A percentile compares a stretch with the other conserved stretches of the same genome.
phyloP scores from a whole-genome alignment of 2,329 filamentous ascomycete genomes.

The Calonectria montana region DNA sequence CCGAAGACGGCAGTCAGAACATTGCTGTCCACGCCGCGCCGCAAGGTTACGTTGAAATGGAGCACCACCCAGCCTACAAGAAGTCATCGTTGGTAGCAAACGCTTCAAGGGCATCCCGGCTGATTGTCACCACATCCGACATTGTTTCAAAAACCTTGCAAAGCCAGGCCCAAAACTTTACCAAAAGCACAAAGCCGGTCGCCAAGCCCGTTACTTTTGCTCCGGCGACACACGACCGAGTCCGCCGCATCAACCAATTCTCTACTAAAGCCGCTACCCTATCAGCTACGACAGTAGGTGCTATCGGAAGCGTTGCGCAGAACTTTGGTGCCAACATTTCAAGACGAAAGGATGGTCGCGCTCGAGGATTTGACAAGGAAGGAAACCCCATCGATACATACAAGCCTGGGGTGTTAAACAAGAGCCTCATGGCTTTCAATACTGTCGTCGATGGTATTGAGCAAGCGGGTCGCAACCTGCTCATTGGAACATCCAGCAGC shows the following conservation, averaged over 20 bases:
- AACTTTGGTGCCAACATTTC: slow-evolving; percentile 83
- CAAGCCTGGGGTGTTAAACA: slow-evolving; percentile 94
- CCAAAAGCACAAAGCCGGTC: slow-evolving; percentile 81
- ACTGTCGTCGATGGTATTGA: slow-evolving; percentile 95
- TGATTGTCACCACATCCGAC: slow-evolving; percentile 89
- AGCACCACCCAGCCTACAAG: slow-evolving; percentile 91
- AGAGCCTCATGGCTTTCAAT: slow-evolving; percentile 94
- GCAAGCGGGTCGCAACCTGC: slow-evolving; percentile 81
- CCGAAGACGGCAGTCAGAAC: slow-evolving; percentile 72
- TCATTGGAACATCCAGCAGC: slow-evolving; percentile 80
- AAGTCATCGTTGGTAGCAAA: slow-evolving; percentile 88
- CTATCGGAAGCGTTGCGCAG: slow-evolving; percentile 86
- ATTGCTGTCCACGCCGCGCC: slow-evolving; percentile 75
- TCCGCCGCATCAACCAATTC: slow-evolving; percentile 90
- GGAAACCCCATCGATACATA: slow-evolving; percentile 74
- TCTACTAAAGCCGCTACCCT: slow-evolving; percentile 82
- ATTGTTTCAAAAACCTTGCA: slow-evolving; percentile 83
- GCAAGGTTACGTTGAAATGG: slow-evolving; percentile 78
- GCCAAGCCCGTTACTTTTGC: slow-evolving; percentile 88
- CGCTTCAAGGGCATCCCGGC: slow-evolving; percentile 86
- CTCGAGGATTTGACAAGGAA: slow-evolving; percentile 75
- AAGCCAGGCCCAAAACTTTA: slow-evolving; percentile 82
- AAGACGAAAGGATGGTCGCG: slow-evolving; percentile 61
- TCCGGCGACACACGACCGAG: slow-evolving; percentile 83
- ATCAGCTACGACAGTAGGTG: slow-evolving; percentile 87